A percentile compares a stretch with the other conserved stretches of the same genome.
phyloP scores from a whole-genome alignment of 495 filamentous ascomycete genomes.

The Penicillium chermesinum region DNA sequence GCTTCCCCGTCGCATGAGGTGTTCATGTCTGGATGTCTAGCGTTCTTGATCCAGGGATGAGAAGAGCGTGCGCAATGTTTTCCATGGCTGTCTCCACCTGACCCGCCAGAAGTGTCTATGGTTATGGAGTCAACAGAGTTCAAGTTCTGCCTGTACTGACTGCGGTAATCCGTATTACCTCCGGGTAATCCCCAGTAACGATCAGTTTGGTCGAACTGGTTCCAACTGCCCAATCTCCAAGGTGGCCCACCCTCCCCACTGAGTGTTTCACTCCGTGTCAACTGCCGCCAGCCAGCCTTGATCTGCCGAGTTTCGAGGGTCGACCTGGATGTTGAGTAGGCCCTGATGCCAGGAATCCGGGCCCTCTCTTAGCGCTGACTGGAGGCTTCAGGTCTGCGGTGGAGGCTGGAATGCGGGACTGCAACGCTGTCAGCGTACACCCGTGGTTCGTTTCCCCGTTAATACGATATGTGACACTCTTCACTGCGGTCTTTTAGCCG shows the following conservation, averaged over 20 bases:
- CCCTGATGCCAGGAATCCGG: neutral
- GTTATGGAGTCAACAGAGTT: neutral
- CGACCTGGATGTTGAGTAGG: neutral
- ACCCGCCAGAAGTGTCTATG: neutral
- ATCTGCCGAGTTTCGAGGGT: neutral
- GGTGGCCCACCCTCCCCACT: neutral
- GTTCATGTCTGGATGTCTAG: too few species aligned
- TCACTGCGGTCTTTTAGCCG: neutral
- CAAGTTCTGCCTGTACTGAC: neutral
- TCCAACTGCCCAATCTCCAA: neutral
- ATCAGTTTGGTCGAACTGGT: too few species aligned
- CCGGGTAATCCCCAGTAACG: too few species aligned
- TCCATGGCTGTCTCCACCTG: neutral
- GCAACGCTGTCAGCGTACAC: neutral
- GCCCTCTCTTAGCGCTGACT: neutral
- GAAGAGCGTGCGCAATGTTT: too few species aligned
- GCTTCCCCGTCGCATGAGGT: too few species aligned
- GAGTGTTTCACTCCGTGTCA: neutral
- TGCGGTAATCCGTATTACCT: neutral
- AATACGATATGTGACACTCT: neutral
- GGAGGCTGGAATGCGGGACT: neutral
- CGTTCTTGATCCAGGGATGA: too few species aligned
- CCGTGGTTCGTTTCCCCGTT: neutral
- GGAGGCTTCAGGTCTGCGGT: conserved; percentile 1
- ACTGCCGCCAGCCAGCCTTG: neutral